Base-by-base conservation (phyloP, 352 stramenopile genomes). In the Elongisporangium anandrum region DNA sequence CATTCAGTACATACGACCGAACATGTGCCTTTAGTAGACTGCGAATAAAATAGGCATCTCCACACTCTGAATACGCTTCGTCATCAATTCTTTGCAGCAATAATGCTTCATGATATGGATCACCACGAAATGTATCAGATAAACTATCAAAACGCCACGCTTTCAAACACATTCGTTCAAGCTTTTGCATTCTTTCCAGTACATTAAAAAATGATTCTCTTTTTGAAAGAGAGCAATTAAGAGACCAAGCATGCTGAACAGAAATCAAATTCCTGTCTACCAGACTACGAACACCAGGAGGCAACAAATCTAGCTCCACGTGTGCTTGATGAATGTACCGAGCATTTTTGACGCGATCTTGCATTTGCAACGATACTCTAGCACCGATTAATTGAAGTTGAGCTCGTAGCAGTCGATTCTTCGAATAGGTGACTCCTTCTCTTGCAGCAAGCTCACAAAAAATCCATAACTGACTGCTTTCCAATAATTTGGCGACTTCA, bases 161-260 rank as follows among this genome's bases (percentile, higher is more conserved):
- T 20, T 83, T 84, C 12, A 87, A 48, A 20, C 76, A 79, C 73
- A 88, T 80, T 16, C 81, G 72, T 47, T 90, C 78, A 5, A 90
- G 74, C 53, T 88, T 90, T 16, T 69, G 52, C 0, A 86, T 49
- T 3, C 75, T 76, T 26, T 77, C 70, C 0, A 88, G 64, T 12
- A 68, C 74, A 15, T 29, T 60, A 8, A 52, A 47, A 49, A 88
- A 90, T 1, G 72, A 21, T 23, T 88, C 75, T 10, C 55, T 41
- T 15, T 64, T 76, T 0, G 73, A 75, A 2, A 74, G 48, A n/a
- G 56, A 62, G 13, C 72, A 52, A 23, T 75, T 72, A 2, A 54
- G 62, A 13, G 65, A 73, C 5, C 78, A 54, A 1, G 69, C 76
- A n/a, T 66, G 68, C n/a, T 71, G 45, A 9, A 88, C 60, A 22